Conservation (phyloP, 2,329 filamentous ascomycete species). For the Hypoxylon sp. region DNA sequence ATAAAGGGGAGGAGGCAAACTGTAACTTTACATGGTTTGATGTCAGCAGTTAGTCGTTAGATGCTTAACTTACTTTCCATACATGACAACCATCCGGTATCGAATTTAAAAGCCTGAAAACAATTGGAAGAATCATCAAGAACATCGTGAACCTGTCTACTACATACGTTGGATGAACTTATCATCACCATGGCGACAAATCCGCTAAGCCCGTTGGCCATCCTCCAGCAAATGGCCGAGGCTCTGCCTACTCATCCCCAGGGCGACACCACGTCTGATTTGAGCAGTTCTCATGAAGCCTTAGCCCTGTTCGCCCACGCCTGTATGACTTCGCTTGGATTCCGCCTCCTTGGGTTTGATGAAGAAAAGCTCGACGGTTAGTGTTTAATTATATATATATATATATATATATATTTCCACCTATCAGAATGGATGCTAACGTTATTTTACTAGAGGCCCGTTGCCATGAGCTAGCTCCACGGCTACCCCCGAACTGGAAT, state of each 20-base stretch:
- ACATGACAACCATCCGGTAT: not conserved
- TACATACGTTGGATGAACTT: slow-evolving; percentile 10
- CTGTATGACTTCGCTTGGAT: slow-evolving; percentile 84
- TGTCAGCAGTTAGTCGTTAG: slow-evolving; percentile 18
- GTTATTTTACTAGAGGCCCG: slow-evolving; percentile 64
- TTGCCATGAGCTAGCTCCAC: slow-evolving; percentile 70
- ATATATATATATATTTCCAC: not conserved
- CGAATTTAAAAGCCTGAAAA: not conserved
- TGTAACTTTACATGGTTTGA: slow-evolving; percentile 7
- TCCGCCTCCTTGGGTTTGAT: slow-evolving; percentile 84
- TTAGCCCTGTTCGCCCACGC: slow-evolving; percentile 88
- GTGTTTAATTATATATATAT: slow-evolving; percentile 42
- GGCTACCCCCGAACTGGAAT: slow-evolving; percentile 87
- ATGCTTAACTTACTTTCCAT: not conserved
- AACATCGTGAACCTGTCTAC: slow-evolving; percentile 8
- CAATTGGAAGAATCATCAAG: slow-evolving; percentile 5
- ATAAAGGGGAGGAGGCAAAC: slow-evolving; percentile 41
- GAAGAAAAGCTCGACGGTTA: slow-evolving; percentile 83
- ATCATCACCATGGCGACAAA: slow-evolving; percentile 50
- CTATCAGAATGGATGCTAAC: slow-evolving; percentile 41
- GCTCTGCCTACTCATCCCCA: slow-evolving; percentile 69
- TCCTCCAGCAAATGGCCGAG: slow-evolving; percentile 71
- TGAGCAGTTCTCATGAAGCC: slow-evolving; percentile 83
- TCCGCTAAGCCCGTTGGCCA: slow-evolving; percentile 61
- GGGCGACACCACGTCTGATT: slow-evolving; percentile 70